Evolutionary conservation across 176 grass and related monocot species (phyloP).

Genomic region (Leersia perrieri): DNA sequence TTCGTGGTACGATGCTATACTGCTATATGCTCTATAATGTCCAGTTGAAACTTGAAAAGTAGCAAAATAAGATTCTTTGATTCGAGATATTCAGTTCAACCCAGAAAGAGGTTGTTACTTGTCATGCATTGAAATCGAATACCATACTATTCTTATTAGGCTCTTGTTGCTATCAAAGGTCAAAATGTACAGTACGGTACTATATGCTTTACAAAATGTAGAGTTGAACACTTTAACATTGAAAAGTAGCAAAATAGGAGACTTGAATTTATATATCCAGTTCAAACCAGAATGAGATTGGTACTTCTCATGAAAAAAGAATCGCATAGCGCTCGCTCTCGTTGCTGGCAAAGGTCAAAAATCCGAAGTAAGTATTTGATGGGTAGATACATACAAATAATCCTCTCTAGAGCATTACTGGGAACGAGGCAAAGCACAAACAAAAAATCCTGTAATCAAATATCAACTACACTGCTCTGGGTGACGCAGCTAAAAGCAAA

Average conservation of each 20-base stretch:
- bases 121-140: not conserved
- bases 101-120: not conserved
- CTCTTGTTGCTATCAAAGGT: slow-evolving; percentile 3
- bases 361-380: not conserved
- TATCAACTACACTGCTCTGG: not conserved
- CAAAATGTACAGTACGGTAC: too few relatives aligned
- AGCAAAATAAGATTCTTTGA: not conserved
- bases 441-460: slow-evolving; percentile 27
- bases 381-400: slow-evolving; percentile 21
- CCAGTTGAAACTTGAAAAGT: not conserved
- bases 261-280: too few relatives aligned
- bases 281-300: too few relatives aligned
- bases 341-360: slow-evolving; percentile 12
- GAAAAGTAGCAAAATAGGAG: too few relatives aligned
- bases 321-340: too few relatives aligned
- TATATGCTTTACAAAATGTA: too few relatives aligned
- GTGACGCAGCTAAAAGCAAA: not conserved
- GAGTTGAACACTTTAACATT: too few relatives aligned
- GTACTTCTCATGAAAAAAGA: too few relatives aligned
- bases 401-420: slow-evolving; percentile 12
- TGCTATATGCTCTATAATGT: not conserved
- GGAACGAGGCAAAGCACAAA: not conserved
- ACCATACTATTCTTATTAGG: too few relatives aligned
- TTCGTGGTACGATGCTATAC: not conserved
- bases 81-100: not conserved